A percentile compares a stretch with the other conserved stretches of the same genome.
phyloP scores from a whole-genome alignment of 805 yeast genomes.

The Candida easanensis region DNA sequence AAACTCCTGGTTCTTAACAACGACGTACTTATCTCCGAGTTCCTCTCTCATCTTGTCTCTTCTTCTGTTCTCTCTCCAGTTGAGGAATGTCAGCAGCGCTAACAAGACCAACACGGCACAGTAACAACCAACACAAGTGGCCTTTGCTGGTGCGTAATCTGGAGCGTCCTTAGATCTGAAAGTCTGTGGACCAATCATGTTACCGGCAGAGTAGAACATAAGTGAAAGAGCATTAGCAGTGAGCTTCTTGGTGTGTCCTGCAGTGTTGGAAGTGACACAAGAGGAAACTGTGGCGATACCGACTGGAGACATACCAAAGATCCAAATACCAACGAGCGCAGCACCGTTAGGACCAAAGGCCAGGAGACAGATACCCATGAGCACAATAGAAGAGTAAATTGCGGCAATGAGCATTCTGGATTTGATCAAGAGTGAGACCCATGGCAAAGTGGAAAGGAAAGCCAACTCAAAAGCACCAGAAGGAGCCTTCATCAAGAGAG shows the following conservation, averaged over 20 bases:
- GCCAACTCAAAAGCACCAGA: conserved; percentile 39
- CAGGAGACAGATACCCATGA: conserved; percentile 10
- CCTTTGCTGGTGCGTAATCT: conserved; percentile 51
- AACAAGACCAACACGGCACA: conserved; percentile 35
- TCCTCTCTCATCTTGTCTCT: conserved; percentile 31
- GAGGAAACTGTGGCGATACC: conserved; percentile 17
- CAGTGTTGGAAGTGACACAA: conserved; percentile 25
- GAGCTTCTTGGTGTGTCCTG: conserved; percentile 15
- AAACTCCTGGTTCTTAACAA: conserved; percentile 29
- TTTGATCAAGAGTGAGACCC: conserved; percentile 2
- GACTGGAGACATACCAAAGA: conserved; percentile 29
- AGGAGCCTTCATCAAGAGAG: conserved; percentile 29
- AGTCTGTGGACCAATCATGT: conserved; percentile 67
- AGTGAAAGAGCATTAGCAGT: conserved; percentile 11
- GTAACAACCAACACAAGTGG: conserved; percentile 17
- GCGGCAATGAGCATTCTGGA: conserved; percentile 10
- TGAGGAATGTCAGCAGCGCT: conserved; percentile 29
- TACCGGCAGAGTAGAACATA: conserved; percentile 15
- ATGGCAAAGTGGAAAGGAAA: conserved; percentile 22
- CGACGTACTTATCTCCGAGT: conserved; percentile 19
- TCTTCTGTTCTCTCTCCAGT: conserved; percentile 35
- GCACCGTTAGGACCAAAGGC: conserved; percentile 28
- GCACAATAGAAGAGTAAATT: conserved; percentile 4
- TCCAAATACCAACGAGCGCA: conserved; percentile 30
- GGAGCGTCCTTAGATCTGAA: conserved; percentile 59